Evolutionary conservation across 2,329 filamentous ascomycete genomes (phyloP), one percentile per base, ranked within the genome.

Genomic region (Aspergillus clavatus): DNA sequence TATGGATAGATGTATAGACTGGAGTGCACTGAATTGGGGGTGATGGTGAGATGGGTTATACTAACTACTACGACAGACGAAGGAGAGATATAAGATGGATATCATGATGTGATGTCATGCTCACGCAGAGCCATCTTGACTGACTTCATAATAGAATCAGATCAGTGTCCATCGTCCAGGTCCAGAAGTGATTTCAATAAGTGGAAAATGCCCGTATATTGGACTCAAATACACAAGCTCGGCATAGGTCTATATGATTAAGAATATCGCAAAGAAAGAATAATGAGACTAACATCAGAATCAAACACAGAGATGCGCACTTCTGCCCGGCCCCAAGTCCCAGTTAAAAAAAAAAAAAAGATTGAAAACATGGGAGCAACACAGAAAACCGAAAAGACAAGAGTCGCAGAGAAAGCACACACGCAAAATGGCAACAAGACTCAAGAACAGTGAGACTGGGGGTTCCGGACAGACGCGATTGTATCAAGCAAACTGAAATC

Each of bases 391-490:
- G n/a, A n/a, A n/a, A n/a, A n/a, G n/a, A n/a, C n/a, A n/a, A n/a
- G n/a, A n/a, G n/a, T n/a, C n/a, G n/a, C n/a, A n/a, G n/a, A 45
- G 53, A 45, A 46, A 42, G 47, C 56, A 33, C 7, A 36, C 39
- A 39, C 44, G 43, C 38, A 43, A 38, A 47, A 46, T 42, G 42
- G n/a, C n/a, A n/a, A n/a, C n/a, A n/a, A n/a, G 42, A 48, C 41
- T 42, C 41, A 42, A 22, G 23, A 47, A 40, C 55, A 54, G 48
- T 47, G 52, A 59, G 57, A 55, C 52, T 57, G 61, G 60, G 59
- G 47, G n/a, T n/a, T 58, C 62, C 57, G 59, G 55, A 65, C 69
- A 72, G 69, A 72, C 69, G 69, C 69, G 69, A 60, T 72, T 70
- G 68, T 72, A 72, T 72, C 69, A 71, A 69, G 62, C 65, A 68